Evolutionary conservation across 2,329 filamentous ascomycete genomes (phyloP), one percentile per base, ranked within the genome.

Genomic region (Lecanosticta acicola): DNA sequence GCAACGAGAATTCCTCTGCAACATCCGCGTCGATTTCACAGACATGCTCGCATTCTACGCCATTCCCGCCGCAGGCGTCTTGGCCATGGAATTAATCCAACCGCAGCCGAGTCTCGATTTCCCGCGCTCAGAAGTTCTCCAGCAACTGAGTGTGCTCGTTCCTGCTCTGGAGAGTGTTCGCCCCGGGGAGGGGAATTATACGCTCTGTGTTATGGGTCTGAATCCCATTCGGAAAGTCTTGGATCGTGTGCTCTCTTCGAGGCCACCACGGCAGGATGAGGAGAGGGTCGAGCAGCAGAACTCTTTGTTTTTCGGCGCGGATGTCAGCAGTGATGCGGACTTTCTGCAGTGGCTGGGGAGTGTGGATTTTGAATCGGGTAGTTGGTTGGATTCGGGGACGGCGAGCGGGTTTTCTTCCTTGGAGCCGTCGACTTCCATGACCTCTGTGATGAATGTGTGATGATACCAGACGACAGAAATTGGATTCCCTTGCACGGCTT

Each of bases 281-380:
- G 29, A n/a, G 8, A 26, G 20, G 9, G 38, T 24, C 17, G 20
- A 32, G 14, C 10, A 37, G 1, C 29, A 46, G 11, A 40, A 41
- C 14, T 39, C 49, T 29, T 13, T 45, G 13, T 39, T 39, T 3
- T 55, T 55, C 26, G 45, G 41, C 8, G 41, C 39, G 3, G 47
- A 51, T 32, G 48, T 54, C 26, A 48, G 42, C 20, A 54, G 49
- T 24, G 53, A 56, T 29, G 53, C 51, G 3, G 51, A 56, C 32
- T 56, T 56, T 17, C 14, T 56, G 41, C 48, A 54, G 24, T 54
- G 53, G 53, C 40, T 54, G 19, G 51, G 51, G 3, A 46, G 35
- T 8, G 29, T 51, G 10, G 51, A 56, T 24, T 56, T 56, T 11
- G 48, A 54, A 3, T 42, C 53, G 4, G 33, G 16, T 18, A 21